Conservation (phyloP, 1,139 yeast genomes). For the Pichia sp. region DNA sequence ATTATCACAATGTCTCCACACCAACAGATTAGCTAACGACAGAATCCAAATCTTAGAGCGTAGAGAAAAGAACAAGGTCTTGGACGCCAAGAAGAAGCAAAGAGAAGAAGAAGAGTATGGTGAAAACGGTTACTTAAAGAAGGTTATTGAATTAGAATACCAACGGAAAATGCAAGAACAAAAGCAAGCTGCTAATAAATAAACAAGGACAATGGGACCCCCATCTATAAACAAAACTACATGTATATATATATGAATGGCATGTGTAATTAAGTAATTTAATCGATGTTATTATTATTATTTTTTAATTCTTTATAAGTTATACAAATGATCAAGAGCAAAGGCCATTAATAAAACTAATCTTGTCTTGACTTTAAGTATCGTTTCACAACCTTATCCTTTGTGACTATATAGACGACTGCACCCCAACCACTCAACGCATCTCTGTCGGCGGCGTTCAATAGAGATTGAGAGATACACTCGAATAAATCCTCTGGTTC, state of each 20-base stretch:
- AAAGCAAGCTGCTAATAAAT: not conserved
- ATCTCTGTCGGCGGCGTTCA: slow-evolving; percentile 97
- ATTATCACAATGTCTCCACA: slow-evolving; percentile 73
- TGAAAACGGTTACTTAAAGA: slow-evolving; percentile 67
- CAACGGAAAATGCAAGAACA: slow-evolving; percentile 17
- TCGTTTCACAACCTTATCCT: slow-evolving; percentile 86
- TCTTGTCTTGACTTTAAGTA: slow-evolving; percentile 95
- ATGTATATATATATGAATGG: too few species aligned
- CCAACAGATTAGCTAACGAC: slow-evolving; percentile 69
- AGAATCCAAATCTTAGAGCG: slow-evolving; percentile 59
- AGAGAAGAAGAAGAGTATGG: slow-evolving; percentile 80
- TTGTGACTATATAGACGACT: slow-evolving; percentile 86
- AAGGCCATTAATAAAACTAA: slow-evolving; percentile 40
- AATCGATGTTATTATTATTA: too few species aligned
- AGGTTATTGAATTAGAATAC: slow-evolving; percentile 53
- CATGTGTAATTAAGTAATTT: too few species aligned
- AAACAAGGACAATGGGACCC: not conserved
- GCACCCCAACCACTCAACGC: slow-evolving; percentile 99
- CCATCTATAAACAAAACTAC: too few species aligned
- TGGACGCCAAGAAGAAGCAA: slow-evolving; percentile 57
- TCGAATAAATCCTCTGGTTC: slow-evolving; percentile 97
- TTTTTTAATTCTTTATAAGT: too few species aligned
- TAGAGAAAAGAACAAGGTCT: slow-evolving; percentile 52
- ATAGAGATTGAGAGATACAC: slow-evolving; percentile 89
- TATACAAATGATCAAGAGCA: too few species aligned